phyloP scores from a whole-genome alignment of 116 monocot genomes.

The Iris pallida region DNA sequence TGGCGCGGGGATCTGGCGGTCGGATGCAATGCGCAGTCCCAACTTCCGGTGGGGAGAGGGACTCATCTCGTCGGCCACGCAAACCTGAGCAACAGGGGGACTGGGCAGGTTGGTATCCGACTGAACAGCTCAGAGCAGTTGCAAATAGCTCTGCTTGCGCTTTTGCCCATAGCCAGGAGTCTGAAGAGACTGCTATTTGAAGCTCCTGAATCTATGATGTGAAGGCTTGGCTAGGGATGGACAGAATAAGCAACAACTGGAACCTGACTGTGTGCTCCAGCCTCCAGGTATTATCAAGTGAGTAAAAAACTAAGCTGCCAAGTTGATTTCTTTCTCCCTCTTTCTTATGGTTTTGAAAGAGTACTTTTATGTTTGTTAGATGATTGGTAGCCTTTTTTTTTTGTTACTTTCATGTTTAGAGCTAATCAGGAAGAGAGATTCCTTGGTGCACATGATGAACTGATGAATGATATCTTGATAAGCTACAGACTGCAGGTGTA shows the following conservation, averaged over 20 bases:
- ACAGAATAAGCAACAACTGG: constrained; percentile 1
- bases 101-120: constrained; percentile 74
- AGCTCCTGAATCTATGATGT: constrained; percentile 16
- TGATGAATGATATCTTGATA: constrained; percentile 2
- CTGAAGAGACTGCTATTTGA: constrained; percentile 35
- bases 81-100: constrained; percentile 74
- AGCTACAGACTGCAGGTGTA: neutral
- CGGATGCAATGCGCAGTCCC: constrained; percentile 75
- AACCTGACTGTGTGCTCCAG: neutral
- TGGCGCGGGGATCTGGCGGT: constrained; percentile 88
- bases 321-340: neutral
- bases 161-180: constrained; percentile 59
- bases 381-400: neutral
- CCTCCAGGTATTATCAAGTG: no score
- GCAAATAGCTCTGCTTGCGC: constrained; percentile 58
- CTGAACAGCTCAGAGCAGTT: constrained; percentile 80
- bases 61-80: constrained; percentile 52
- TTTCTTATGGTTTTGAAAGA: neutral
- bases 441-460: neutral
- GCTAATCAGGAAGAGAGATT: neutral
- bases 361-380: neutral
- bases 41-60: constrained; percentile 69
- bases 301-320: constrained; percentile 6
- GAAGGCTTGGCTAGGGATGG: neutral
- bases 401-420: neutral